These are phyloP conservation scores for Naganishia vaughanmartiniae DNA, from an alignment of 768 basidiomycete species.

Conservation along the genomic window DNA sequence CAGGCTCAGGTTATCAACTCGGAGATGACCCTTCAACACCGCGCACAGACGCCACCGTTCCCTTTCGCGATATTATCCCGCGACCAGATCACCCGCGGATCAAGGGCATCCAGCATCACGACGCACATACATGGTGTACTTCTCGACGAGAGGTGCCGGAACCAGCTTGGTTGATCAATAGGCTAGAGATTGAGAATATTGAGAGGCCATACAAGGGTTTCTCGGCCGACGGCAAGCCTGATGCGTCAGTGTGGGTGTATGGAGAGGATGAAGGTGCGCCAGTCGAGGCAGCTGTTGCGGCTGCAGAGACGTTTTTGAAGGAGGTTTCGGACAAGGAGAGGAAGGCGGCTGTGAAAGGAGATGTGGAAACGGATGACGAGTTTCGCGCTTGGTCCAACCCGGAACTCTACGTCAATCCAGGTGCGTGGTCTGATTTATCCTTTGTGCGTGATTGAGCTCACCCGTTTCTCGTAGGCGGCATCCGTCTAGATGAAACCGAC, in stretches of 20 bases:
- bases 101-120: conserved; percentile 38
- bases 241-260: conserved; percentile 34
- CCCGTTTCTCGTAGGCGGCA: conserved; percentile 32
- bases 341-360: conserved; percentile 33
- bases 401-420: conserved; percentile 43
- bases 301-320: conserved; percentile 35
- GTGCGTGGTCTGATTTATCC: conserved; percentile 13
- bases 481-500: conserved; percentile 42
- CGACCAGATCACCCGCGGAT: conserved; percentile 39
- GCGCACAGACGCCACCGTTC: conserved; percentile 36
- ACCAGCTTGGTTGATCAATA: conserved; percentile 43
- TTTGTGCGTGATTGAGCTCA: neutral
- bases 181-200: conserved; percentile 36
- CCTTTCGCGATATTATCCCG: conserved; percentile 39
- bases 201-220: conserved; percentile 39
- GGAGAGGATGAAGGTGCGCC: conserved; percentile 42
- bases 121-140: conserved; percentile 37
- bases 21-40: conserved; percentile 38
- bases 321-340: conserved; percentile 31
- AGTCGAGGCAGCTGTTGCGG: conserved; percentile 34
- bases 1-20: conserved; percentile 19
- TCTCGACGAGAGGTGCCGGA: conserved; percentile 35
- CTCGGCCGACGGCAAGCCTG: conserved; percentile 37
- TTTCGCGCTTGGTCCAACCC: conserved; percentile 41
- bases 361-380: conserved; percentile 35